Base-by-base conservation (phyloP, 495 filamentous ascomycete species). In the Podospora didyma region DNA sequence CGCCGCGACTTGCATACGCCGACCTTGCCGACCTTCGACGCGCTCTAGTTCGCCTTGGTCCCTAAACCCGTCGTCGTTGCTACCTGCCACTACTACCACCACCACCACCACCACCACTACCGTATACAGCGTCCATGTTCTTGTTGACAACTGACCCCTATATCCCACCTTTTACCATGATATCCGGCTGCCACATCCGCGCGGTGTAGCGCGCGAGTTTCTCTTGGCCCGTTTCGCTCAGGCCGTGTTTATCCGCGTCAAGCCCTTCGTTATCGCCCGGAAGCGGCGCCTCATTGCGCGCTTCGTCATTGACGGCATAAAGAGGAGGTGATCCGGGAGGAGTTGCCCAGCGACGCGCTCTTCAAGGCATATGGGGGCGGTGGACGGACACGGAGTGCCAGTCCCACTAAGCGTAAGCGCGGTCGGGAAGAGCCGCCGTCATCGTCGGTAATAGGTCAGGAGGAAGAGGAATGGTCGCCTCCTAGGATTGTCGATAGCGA, bases 161-260 rank as follows among this genome's bases (percentile, higher is more conserved):
- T 37, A 37, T 39, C 20, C 28, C 22, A 20, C 49, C 11, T 16
- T n/a, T 11, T 51, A 51, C 28, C 49, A 51, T 17, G 16, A 51
- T 37, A 37, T 34, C 26, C n/a, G 11, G 21, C 2, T 51, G 28
- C 49, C 49, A 3, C 28, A 39, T 51, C 28, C 39, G 1, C 26
- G n/a, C 24, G 17, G 24, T 4, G 34, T 20, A 16, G 34, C 49
- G 14, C 49, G 35, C 5, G 49, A 41, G 23, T 51, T 19, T 37
- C 49, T 51, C 49, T 51, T 51, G 21, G 49, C 49, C 26, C 49
- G 49, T 11, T 51, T 51, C 28, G 49, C 49, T 7, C 20, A 37
- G 49, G 49, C 49, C 28, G 31, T 53, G 12, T 12, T 45, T 26
- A 22, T 53, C n/a, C 49, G 28, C 28, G 49, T 51, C 20, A 51